phyloP scores from a whole-genome alignment of 805 yeast species.

The Metschnikowia shivogae region DNA sequence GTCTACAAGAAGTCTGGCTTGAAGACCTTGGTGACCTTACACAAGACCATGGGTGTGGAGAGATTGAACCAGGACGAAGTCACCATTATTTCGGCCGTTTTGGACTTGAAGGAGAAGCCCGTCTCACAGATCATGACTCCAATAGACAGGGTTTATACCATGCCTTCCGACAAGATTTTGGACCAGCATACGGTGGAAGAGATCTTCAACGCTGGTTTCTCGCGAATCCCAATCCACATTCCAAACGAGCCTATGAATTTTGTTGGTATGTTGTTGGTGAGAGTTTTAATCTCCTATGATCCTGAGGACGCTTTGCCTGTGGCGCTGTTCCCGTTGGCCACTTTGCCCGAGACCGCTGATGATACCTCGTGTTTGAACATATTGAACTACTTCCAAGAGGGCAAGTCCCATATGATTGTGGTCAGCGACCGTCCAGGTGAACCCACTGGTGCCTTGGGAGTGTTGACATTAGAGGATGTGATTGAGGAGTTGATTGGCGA shows the following conservation, averaged over 20 bases:
- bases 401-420: constrained; percentile 95
- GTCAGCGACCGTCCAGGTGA: constrained; percentile 85
- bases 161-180: constrained; percentile 76
- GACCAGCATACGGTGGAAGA: constrained; percentile 84
- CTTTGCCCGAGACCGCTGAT: constrained; percentile 89
- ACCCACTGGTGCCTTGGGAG: constrained; percentile 82
- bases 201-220: constrained; percentile 89
- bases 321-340: constrained; percentile 90
- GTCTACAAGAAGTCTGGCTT: constrained; percentile 89
- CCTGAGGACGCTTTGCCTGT: constrained; percentile 95
- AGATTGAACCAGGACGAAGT: constrained; percentile 92
- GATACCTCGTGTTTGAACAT: constrained; percentile 92
- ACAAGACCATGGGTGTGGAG: constrained; percentile 93
- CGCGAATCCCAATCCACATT: constrained; percentile 88
- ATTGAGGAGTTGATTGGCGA: constrained; percentile 97
- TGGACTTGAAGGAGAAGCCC: constrained; percentile 88
- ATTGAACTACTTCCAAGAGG: constrained; percentile 94
- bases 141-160: constrained; percentile 79
- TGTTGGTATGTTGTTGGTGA: constrained; percentile 90
- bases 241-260: constrained; percentile 88
- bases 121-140: constrained; percentile 93
- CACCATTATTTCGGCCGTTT: constrained; percentile 88
- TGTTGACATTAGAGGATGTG: constrained; percentile 92
- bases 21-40: constrained; percentile 89
- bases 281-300: constrained; percentile 90